These are phyloP conservation scores for Yamadazyma philogaea DNA, from an alignment of 805 yeast genomes.

Conservation along the genomic window DNA sequence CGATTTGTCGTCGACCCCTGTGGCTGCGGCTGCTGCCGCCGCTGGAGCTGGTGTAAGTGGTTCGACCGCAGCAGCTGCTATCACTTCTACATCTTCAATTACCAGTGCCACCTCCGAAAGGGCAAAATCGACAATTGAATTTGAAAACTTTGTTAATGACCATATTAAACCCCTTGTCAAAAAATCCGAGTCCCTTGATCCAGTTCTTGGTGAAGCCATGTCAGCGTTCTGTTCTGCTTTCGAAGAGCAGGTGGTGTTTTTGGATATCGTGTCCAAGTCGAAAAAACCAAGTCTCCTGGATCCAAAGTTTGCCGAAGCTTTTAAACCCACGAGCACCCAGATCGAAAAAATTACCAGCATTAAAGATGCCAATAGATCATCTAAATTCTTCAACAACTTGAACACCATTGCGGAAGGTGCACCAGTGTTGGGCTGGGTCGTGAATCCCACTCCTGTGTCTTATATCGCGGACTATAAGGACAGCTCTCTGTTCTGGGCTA, in stretches of 20 bases:
- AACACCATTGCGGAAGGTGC: conserved; percentile 86
- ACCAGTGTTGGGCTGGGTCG: conserved; percentile 89
- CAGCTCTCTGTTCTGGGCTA: conserved; percentile 91
- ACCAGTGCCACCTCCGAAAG: conserved; percentile 16
- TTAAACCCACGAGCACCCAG: conserved; percentile 64
- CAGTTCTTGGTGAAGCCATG: conserved; percentile 57
- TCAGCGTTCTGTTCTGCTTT: conserved; percentile 51
- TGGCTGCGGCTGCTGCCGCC: conserved; percentile 11
- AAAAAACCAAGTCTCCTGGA: conserved; percentile 62
- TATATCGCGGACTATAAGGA: conserved; percentile 82
- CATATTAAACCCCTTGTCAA: conserved; percentile 59
- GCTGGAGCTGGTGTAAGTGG: conserved; percentile 2
- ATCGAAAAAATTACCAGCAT: conserved; percentile 56
- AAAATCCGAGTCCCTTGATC: conserved; percentile 51
- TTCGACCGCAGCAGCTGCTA: not conserved
- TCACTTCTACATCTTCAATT: not conserved
- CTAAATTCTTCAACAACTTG: conserved; percentile 64
- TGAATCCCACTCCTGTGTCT: conserved; percentile 70
- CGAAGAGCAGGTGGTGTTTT: conserved; percentile 53
- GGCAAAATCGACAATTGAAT: conserved; percentile 49
- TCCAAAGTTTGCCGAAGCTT: conserved; percentile 50
- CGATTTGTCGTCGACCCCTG: conserved; percentile 18
- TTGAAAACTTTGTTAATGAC: conserved; percentile 51
- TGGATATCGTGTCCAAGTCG: conserved; percentile 56
- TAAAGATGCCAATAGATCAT: conserved; percentile 73